These are phyloP conservation scores for Spathaspora hagerdaliae DNA, from an alignment of 805 yeast species.

Conservation along the genomic window DNA sequence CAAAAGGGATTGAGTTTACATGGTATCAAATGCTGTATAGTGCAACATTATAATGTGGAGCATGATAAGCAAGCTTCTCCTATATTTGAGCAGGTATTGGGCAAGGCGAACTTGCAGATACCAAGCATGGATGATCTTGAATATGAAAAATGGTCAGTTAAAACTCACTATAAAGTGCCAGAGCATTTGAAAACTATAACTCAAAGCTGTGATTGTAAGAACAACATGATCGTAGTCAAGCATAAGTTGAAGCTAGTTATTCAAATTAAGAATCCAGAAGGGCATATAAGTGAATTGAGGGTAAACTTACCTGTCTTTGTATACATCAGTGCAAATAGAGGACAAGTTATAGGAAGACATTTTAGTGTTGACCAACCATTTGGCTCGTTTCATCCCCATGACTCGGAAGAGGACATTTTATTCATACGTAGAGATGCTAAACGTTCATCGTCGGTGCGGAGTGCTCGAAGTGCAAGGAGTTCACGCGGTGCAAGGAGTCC, in stretches of 20 bases:
- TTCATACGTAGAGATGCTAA: constrained; percentile 13
- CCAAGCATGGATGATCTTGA: constrained; percentile 16
- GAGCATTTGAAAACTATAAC: constrained; percentile 34
- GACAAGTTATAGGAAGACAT: constrained; percentile 32
- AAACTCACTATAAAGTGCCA: constrained; percentile 40
- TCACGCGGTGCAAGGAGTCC: not conserved
- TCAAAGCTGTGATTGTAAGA: constrained; percentile 39
- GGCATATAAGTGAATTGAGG: constrained; percentile 48
- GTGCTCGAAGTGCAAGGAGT: not conserved
- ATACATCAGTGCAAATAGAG: constrained; percentile 38
- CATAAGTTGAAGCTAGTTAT: constrained; percentile 45
- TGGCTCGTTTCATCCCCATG: constrained; percentile 21
- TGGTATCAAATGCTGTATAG: constrained; percentile 18
- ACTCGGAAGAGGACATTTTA: constrained; percentile 21
- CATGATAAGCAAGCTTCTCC: constrained; percentile 33
- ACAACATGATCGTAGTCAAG: constrained; percentile 39
- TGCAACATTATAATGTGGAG: constrained; percentile 28
- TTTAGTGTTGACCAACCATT: constrained; percentile 26
- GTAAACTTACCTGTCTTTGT: constrained; percentile 48
- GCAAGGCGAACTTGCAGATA: constrained; percentile 20
- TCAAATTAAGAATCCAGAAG: constrained; percentile 44
- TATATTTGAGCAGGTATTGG: constrained; percentile 31
- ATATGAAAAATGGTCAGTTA: constrained; percentile 44
- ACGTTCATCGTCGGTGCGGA: not conserved
- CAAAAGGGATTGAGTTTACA: constrained; percentile 38